Evolutionary conservation across 768 basidiomycete species (phyloP), one percentile per base, ranked within the genome.

Genomic region (Termitomyces sp.): DNA sequence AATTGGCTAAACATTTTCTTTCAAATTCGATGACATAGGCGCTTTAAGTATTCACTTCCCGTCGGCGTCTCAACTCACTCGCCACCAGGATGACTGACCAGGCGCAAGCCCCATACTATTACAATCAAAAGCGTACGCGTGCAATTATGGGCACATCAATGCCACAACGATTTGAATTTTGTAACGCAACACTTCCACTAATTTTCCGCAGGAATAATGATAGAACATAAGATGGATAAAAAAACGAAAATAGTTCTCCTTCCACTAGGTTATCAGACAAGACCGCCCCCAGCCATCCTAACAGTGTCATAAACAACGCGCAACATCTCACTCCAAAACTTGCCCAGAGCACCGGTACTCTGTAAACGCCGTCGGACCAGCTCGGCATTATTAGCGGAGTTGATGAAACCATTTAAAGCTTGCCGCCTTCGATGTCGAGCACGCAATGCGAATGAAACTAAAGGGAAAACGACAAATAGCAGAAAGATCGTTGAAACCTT

Each of bases 211-310:
- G 49, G 49, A 39, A 51, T 51, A n/a, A n/a, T 10, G n/a, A 23
- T 11, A 39, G 49, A 51, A 39, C n/a, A 51, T 50, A 27, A 50
- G 16, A 50, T 23, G 34, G 12, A 48, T n/a, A 6, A 27, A 39
- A 17, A 25, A 35, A 16, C 17, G 19, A 27, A 17, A 12, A 39
- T 39, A n/a, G 17, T n/a, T 50, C 17, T 25, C 30, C 48, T 37
- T 50, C 5, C 48, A 37, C 1, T 21, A 23, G 16, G 19, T n/a
- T n/a, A 57, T 72, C 68, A 89, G 43, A 86, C 86, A 57, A 89
- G 69, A 19, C 89, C 89, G 60, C 86, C 81, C 19, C 87, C 89
- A 1, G 83, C 89, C 89, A 91, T 91, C 63, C 75, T 78, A 32
- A 88, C 76, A 3, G 86, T 86, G 71, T 91, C 89, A 46, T 71